Percentiles rank a stretch among this genome's conserved stretches.
Evolutionary conservation across 73 alveolate species (phyloP).

Genomic region (Paramecium bursaria): DNA sequence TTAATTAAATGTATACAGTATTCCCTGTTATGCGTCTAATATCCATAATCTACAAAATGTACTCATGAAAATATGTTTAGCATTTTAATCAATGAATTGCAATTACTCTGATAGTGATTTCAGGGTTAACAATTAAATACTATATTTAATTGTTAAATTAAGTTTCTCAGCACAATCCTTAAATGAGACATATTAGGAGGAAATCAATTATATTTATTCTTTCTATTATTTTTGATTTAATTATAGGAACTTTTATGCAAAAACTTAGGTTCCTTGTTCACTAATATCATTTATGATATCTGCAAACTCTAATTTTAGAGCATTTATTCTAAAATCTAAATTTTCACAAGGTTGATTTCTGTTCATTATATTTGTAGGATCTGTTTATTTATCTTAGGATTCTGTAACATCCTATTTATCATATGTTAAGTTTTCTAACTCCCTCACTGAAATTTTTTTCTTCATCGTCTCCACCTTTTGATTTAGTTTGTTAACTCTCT

Average conservation of each 20-base stretch:
- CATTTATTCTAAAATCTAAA: constrained; percentile 37
- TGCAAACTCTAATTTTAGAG: constrained; percentile 38
- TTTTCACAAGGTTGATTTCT: constrained; percentile 23
- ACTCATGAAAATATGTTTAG: constrained; percentile 45
- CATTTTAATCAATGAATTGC: constrained; percentile 27
- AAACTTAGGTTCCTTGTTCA: constrained; percentile 46
- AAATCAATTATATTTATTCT: constrained; percentile 30
- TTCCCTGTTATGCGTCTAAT: constrained; percentile 21
- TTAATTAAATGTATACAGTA: constrained; percentile 22
- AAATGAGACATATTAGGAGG: constrained; percentile 30
- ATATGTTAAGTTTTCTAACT: neutral
- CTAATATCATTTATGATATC: constrained; percentile 32
- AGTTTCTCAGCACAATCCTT: constrained; percentile 44
- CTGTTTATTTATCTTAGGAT: constrained; percentile 46
- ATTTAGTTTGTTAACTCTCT: neutral
- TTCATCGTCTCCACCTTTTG: constrained; percentile 37
- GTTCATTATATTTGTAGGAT: constrained; percentile 11
- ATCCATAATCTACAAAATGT: constrained; percentile 23
- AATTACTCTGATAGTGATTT: neutral
- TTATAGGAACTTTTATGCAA: constrained; percentile 24
- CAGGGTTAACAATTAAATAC: neutral
- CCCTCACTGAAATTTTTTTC: constrained; percentile 40
- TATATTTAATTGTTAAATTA: neutral
- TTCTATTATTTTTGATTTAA: constrained; percentile 17
- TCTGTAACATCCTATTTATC: constrained; percentile 14